Evolutionary conservation across 1,284 basidiomycete species (phyloP).

Genomic region (Apiotrichum sp.): DNA sequence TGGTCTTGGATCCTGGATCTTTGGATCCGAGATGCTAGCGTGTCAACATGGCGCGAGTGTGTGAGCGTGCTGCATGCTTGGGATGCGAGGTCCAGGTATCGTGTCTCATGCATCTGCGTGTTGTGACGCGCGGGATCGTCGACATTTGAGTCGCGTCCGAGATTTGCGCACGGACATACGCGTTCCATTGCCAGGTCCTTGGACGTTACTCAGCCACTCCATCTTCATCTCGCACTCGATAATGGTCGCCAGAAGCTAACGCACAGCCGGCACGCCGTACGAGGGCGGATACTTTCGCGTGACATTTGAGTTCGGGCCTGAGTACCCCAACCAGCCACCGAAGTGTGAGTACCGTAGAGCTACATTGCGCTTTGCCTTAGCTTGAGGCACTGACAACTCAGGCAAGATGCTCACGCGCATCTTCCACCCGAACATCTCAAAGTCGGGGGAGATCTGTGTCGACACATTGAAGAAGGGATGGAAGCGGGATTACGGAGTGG

Average conservation of each 20-base stretch:
- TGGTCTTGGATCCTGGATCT: not conserved
- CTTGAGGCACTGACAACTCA: constrained; percentile 36
- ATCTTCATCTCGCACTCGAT: too few species aligned
- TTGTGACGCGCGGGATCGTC: too few species aligned
- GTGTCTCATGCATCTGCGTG: too few species aligned
- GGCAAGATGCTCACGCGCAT: constrained; percentile 88
- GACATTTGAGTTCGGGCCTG: constrained; percentile 72
- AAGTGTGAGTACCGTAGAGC: constrained; percentile 60
- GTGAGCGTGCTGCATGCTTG: too few species aligned
- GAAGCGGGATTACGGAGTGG: constrained; percentile 85
- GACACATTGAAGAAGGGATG: constrained; percentile 97
- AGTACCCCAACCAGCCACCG: constrained; percentile 83
- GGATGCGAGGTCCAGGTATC: too few species aligned
- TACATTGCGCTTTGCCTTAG: too few species aligned
- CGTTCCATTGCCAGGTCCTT: too few species aligned
- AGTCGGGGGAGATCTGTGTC: constrained; percentile 87
- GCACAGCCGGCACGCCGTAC: constrained; percentile 78
- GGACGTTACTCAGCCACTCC: too few species aligned
- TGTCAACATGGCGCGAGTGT: too few species aligned
- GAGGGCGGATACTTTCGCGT: constrained; percentile 84
- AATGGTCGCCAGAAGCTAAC: not conserved
- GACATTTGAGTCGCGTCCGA: too few species aligned
- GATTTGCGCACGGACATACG: too few species aligned
- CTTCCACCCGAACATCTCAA: constrained; percentile 92
- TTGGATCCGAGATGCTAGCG: not conserved